A percentile compares a stretch with the other conserved stretches of the same genome.
Evolutionary conservation across 352 stramenopile genomes (phyloP).

Genomic region (Pythium graminicola): DNA sequence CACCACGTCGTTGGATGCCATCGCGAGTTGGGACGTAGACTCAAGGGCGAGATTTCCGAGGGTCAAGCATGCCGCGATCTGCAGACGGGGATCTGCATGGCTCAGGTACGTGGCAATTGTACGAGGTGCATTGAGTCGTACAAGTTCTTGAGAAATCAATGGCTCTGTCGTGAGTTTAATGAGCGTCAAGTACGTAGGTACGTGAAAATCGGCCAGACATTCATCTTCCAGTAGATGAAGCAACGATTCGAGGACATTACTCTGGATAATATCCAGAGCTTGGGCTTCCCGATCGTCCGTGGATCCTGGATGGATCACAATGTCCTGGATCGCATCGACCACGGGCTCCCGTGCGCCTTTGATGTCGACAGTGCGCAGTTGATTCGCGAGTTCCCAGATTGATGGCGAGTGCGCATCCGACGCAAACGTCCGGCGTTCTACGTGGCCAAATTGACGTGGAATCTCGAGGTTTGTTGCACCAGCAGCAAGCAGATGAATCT

Average conservation of each 20-base stretch:
- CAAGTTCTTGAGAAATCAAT: conserved; percentile 46
- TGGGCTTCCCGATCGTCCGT: conserved; percentile 31
- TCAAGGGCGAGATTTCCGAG: conserved; percentile 64
- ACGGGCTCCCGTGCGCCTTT: conserved; percentile 13
- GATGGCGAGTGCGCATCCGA: neutral
- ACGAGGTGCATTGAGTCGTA: conserved; percentile 37
- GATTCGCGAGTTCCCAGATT: conserved; percentile 19
- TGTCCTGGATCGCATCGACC: conserved; percentile 14
- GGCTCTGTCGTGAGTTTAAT: conserved; percentile 53
- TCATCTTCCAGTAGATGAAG: conserved; percentile 45
- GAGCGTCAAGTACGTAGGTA: conserved; percentile 56
- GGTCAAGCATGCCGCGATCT: conserved; percentile 50
- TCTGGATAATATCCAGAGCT: conserved; percentile 52
- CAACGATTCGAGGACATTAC: conserved; percentile 36
- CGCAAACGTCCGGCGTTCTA: neutral
- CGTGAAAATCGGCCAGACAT: conserved; percentile 45
- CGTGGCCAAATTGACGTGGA: conserved; percentile 13
- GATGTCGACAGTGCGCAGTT: conserved; percentile 15
- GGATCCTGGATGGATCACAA: conserved; percentile 12
- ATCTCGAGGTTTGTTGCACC: neutral
- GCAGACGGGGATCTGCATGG: conserved; percentile 46
- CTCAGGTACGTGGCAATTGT: conserved; percentile 37
- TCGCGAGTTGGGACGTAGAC: conserved; percentile 16
- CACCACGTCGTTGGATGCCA: conserved; percentile 36
- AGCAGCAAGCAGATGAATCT: neutral